Conservation (phyloP, 805 yeast species). For the Spathaspora arborariae region DNA sequence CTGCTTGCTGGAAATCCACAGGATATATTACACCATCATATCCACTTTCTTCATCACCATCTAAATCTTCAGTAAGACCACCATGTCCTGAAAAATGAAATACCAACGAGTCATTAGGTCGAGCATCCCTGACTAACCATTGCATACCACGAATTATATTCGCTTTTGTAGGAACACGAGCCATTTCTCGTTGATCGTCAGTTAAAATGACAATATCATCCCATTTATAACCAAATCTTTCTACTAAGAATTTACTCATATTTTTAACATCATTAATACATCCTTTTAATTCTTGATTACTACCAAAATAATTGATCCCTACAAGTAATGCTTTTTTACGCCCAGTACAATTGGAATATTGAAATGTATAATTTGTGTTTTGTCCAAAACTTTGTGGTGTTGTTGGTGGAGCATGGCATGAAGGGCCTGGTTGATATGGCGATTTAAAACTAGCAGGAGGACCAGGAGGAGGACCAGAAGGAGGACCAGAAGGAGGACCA, state of each 20-base stretch:
- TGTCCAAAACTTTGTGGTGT: conserved; percentile 36
- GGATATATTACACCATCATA: conserved; percentile 36
- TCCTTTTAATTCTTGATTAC: conserved; percentile 28
- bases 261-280: conserved; percentile 39
- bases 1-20: conserved; percentile 28
- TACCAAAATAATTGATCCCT: conserved; percentile 33
- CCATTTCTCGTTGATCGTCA: conserved; percentile 30
- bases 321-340: conserved; percentile 33
- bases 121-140: conserved; percentile 35
- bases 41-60: conserved; percentile 38
- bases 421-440: conserved; percentile 8
- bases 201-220: conserved; percentile 38
- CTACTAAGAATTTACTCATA: conserved; percentile 29
- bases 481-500: conserved; percentile 6
- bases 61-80: conserved; percentile 30
- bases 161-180: conserved; percentile 30
- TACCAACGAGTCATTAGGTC: conserved; percentile 36
- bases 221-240: conserved; percentile 27
- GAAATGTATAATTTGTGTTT: conserved; percentile 32
- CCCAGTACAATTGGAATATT: conserved; percentile 36
- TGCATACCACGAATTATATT: conserved; percentile 37
- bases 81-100: conserved; percentile 42
- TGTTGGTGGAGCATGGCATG: conserved; percentile 20
- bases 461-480: not conserved
- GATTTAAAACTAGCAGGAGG: conserved; percentile 6